Evolutionary conservation across 2,329 filamentous ascomycete genomes (phyloP), one percentile per base, ranked within the genome.

Genomic region (Parascedosporium putredinis): DNA sequence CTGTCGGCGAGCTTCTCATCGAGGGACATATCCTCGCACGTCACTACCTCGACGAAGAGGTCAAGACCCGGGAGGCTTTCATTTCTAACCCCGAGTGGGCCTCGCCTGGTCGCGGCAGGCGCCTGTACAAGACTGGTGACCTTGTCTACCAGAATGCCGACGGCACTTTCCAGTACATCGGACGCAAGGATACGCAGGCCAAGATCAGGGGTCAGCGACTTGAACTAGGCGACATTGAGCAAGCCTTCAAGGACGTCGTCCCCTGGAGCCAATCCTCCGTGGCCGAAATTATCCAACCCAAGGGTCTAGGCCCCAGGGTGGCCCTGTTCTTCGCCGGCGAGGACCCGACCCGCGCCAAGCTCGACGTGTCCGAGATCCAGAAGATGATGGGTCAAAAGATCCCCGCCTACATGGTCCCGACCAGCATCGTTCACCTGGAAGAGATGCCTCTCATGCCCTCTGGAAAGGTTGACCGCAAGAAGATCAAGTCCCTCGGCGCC

Each of bases 151-250:
- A 80, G 50, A 68, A 76, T 38, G 59, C 63, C 0, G 72, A 80
- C 45, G 72, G 73, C 1, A 71, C 78, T 33, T 70, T 82, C 31
- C 61, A 72, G 7, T 81, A 78, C 53, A 67, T 82, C 33, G 80
- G 80, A 12, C 71, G 83, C 46, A 82, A 80, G 55, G 82, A 86
- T 56, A 75, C 74, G 12, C 81, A 82, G 60, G 75, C 83, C 50
- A 86, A 87, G 62, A 64, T 86, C 24, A 69, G 74, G 9, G 85
- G 85, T 22, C 81, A 78, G 55, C 68, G 81, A 50, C 74, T 84
- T 47, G 85, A 82, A 62, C 68, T 81, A n/a, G 69, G 70, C 1
- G 73, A 76, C 54, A 72, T 76, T 6, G 73, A 76, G 54, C 68
- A 71, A 50, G 67, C 75, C 51, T 67, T 75, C 51, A 62, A 64